Base-by-base conservation (phyloP, 768 basidiomycete genomes). In the Steccherinum ochraceum region DNA sequence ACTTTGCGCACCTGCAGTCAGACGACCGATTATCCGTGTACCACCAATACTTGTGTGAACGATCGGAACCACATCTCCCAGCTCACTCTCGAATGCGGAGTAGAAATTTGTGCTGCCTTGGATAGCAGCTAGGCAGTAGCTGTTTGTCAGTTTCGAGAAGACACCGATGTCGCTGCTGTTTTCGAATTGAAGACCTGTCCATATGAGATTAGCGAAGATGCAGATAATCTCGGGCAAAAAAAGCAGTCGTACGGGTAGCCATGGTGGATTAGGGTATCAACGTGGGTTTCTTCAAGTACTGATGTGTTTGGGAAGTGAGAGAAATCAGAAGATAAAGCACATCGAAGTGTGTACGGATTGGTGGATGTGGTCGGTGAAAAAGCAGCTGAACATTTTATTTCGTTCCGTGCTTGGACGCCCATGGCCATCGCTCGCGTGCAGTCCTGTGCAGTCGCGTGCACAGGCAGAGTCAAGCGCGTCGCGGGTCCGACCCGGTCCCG, bases 21-120 rank as follows among this genome's bases (percentile, higher is more conserved):
- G 67, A 52, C 96, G 81, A 19, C 95, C 95, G 55, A 99, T 70
- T 61, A 98, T 96, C 50, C 95, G 83, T 12, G 91, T 97, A 16
- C 95, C 95, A 24, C 80, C 92, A 67, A 98, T 95, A 64, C 83
- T 89, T 18, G 94, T 93, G 74, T 97, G 92, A 47, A 98, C 89
- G 72, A 98, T 89, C 52, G 95, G 95, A 63, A 97, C 78, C 51
- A 96, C 85, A 63, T 95, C 95, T 51, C 82, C 83, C 35, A 94
- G 82, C 63, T 98, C 94, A 57, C 85, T 81, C 77, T 99, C 94
- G 67, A 98, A 98, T 13, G 92, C 87, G 21, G 93, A 96, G 77
- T 94, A 95, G 63, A 99, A 99, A 72, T 98, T 98, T 57, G 93
- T 85, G 70, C 92, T 89, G 68, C 94, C 89, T 67, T 93, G 87